These are phyloP conservation scores for Hypsizygus marmoreus DNA, from an alignment of 768 basidiomycete genomes.

Conservation along the genomic window DNA sequence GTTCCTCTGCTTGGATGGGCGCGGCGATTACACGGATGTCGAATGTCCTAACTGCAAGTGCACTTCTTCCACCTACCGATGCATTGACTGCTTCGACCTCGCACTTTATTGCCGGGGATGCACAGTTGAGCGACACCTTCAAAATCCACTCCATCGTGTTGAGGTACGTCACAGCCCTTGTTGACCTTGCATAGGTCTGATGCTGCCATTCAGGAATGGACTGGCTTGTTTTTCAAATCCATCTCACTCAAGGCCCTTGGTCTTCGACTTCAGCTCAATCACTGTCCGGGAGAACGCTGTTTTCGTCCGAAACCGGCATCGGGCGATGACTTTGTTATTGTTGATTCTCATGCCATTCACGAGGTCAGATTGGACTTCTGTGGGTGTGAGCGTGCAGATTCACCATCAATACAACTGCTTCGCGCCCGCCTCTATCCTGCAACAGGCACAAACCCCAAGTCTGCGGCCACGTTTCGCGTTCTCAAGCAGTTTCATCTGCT, in stretches of 20 bases:
- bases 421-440: constrained; percentile 30
- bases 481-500: constrained; percentile 34
- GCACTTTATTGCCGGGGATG: no score
- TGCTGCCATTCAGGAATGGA: constrained; percentile 19
- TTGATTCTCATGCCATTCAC: constrained; percentile 26
- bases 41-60: no score
- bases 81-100: no score
- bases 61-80: no score
- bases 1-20: no score
- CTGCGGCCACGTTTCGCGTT: constrained; percentile 29
- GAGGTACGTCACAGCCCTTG: no score
- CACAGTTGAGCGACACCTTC: no score
- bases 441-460: constrained; percentile 24
- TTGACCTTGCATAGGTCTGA: no score
- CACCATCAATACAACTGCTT: constrained; percentile 30
- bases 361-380: constrained; percentile 30
- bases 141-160: no score
- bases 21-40: no score
- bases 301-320: constrained; percentile 4
- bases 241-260: constrained; percentile 15
- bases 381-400: constrained; percentile 19
- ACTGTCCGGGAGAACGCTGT: constrained; percentile 17
- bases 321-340: constrained; percentile 26
- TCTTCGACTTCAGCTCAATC: constrained; percentile 23
- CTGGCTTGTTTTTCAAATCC: constrained; percentile 13